A percentile compares a stretch with the other conserved stretches of the same genome.
Conservation (phyloP, 108 stramenopile genomes). For the Asterionellopsis glacialis region DNA sequence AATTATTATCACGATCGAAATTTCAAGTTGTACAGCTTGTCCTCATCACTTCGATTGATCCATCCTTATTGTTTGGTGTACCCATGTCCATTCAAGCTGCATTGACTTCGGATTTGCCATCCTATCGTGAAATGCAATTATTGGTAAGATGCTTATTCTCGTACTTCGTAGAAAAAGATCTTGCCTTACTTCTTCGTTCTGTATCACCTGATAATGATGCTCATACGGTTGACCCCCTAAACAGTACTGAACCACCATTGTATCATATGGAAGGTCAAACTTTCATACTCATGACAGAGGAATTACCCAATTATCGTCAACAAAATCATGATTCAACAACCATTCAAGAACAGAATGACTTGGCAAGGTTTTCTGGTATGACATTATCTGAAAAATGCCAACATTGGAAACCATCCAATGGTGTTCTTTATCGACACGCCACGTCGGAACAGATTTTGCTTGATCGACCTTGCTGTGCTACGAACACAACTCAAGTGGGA, state of each 20-base stretch:
- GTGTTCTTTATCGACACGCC: slow-evolving; percentile 18
- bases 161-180: slow-evolving; percentile 12
- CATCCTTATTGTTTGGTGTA: slow-evolving; percentile 34
- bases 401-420: slow-evolving; percentile 8
- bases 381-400: too few relatives aligned
- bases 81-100: slow-evolving; percentile 16
- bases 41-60: slow-evolving; percentile 24
- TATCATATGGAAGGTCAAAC: slow-evolving; percentile 6
- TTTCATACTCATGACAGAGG: slow-evolving; percentile 24
- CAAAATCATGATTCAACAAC: too few relatives aligned
- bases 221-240: not conserved
- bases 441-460: slow-evolving; percentile 13
- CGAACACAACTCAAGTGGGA: not conserved
- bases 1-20: slow-evolving; percentile 1
- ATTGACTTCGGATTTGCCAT: slow-evolving; percentile 11
- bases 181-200: slow-evolving; percentile 14
- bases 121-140: slow-evolving; percentile 13
- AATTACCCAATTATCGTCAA: not conserved
- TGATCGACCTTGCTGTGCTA: not conserved
- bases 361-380: too few relatives aligned
- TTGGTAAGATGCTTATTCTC: slow-evolving; percentile 15
- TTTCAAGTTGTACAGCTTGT: slow-evolving; percentile 27
- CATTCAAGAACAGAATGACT: too few relatives aligned
- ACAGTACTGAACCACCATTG: not conserved
- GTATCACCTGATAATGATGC: not conserved